These are phyloP conservation scores for Desmodesmus armatus DNA, from an alignment of 139 green algal species.

Conservation along the genomic window DNA sequence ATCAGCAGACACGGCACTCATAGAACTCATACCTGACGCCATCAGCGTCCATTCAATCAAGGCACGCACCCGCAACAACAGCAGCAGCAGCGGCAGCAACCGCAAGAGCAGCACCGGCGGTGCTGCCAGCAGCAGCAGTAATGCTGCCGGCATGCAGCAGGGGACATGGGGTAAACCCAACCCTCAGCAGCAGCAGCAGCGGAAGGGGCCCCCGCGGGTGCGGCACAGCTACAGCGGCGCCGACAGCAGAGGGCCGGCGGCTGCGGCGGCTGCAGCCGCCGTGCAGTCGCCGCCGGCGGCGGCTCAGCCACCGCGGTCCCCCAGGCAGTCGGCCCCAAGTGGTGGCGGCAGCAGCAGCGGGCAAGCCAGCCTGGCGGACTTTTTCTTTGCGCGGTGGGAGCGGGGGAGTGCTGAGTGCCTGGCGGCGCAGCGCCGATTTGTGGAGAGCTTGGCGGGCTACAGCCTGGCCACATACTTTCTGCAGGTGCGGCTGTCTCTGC, in stretches of 20 bases:
- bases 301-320: slow-evolving; percentile 57
- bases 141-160: too few relatives aligned
- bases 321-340: slow-evolving; percentile 54
- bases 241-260: background rate
- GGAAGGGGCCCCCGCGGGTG: too few relatives aligned
- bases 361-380: slow-evolving; percentile 74
- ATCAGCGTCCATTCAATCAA: slow-evolving; percentile 96
- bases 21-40: slow-evolving; percentile 95
- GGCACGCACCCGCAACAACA: slow-evolving; percentile 53
- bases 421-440: slow-evolving; percentile 90
- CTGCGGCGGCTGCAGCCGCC: background rate
- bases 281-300: slow-evolving; percentile 33
- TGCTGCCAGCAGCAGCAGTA: slow-evolving; percentile 43
- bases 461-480: slow-evolving; percentile 91
- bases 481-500: slow-evolving; percentile 61
- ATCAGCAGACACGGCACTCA: slow-evolving; percentile 91
- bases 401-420: slow-evolving; percentile 67
- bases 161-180: too few relatives aligned
- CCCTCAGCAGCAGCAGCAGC: too few relatives aligned
- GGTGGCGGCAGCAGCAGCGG: slow-evolving; percentile 25
- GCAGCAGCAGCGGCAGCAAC: background rate
- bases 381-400: slow-evolving; percentile 86
- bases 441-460: slow-evolving; percentile 89
- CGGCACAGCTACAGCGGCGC: background rate
- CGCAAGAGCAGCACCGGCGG: background rate